These are phyloP conservation scores for Eucalyptus viminalis DNA, from an alignment of 345 rosid species.

Conservation along the genomic window DNA sequence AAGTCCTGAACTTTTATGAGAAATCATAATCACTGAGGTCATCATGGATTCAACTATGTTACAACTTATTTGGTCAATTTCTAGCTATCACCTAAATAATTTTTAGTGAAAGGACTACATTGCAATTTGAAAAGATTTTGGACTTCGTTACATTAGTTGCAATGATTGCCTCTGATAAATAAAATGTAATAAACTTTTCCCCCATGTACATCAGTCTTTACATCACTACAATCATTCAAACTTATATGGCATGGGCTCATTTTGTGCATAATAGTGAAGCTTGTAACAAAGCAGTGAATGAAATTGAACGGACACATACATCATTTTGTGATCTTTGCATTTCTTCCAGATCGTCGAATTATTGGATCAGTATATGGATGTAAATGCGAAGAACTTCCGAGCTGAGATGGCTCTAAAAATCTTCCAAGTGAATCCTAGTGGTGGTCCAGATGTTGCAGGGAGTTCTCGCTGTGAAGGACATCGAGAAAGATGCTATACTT, in stretches of 20 bases:
- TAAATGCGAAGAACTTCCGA: background rate
- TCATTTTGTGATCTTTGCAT: background rate
- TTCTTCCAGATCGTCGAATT: background rate
- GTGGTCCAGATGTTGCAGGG: background rate
- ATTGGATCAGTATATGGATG: fast-evolving
- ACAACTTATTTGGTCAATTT: no score
- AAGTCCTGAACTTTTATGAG: background rate
- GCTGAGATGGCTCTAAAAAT: background rate
- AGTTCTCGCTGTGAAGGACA: fast-evolving
- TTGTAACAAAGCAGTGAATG: background rate
- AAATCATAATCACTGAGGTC: no score
- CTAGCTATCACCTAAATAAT: no score
- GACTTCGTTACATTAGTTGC: background rate
- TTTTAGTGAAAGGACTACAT: background rate
- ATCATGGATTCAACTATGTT: no score
- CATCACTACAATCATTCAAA: background rate
- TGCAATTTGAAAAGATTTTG: background rate
- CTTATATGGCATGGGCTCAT: background rate
- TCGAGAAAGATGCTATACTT: background rate
- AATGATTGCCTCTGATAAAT: background rate
- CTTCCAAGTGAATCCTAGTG: background rate
- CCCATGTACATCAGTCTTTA: background rate
- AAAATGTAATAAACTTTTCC: no score
- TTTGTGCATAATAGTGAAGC: background rate
- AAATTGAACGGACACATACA: background rate